These are phyloP conservation scores for Dendrobium catenatum DNA, from an alignment of 106 monocot genomes.

Conservation along the genomic window DNA sequence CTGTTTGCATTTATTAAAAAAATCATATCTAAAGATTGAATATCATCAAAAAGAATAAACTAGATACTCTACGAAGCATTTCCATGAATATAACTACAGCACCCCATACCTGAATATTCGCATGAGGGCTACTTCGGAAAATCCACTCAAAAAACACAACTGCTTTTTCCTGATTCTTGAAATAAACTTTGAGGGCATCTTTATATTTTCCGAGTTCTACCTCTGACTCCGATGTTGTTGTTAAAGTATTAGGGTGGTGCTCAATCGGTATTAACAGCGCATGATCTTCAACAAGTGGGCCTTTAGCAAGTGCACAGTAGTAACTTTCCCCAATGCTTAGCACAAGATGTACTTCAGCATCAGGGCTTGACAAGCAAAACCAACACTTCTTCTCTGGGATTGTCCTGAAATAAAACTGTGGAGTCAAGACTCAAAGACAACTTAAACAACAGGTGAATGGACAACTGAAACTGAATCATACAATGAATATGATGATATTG, in stretches of 20 bases:
- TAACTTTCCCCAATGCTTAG: constrained; percentile 71
- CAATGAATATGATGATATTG: not conserved
- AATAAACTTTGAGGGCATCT: constrained; percentile 47
- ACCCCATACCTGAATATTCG: constrained; percentile 77
- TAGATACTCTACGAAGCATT: not conserved
- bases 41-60: not conserved
- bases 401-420: constrained; percentile 18
- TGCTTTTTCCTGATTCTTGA: constrained; percentile 53
- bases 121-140: constrained; percentile 59
- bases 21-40: not conserved
- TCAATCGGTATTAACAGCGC: constrained; percentile 78
- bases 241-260: constrained; percentile 74
- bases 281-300: constrained; percentile 79
- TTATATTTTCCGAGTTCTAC: constrained; percentile 62
- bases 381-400: constrained; percentile 65
- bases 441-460: not conserved
- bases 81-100: not conserved
- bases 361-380: constrained; percentile 94
- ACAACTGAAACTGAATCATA: not conserved
- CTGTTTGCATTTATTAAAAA: not conserved
- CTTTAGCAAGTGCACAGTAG: constrained; percentile 92
- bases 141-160: constrained; percentile 86
- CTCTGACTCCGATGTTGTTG: constrained; percentile 54
- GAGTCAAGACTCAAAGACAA: not conserved
- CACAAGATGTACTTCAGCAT: constrained; percentile 85